Base-by-base conservation (phyloP, 2,329 filamentous ascomycete genomes). In the Aspergillus tanneri region DNA sequence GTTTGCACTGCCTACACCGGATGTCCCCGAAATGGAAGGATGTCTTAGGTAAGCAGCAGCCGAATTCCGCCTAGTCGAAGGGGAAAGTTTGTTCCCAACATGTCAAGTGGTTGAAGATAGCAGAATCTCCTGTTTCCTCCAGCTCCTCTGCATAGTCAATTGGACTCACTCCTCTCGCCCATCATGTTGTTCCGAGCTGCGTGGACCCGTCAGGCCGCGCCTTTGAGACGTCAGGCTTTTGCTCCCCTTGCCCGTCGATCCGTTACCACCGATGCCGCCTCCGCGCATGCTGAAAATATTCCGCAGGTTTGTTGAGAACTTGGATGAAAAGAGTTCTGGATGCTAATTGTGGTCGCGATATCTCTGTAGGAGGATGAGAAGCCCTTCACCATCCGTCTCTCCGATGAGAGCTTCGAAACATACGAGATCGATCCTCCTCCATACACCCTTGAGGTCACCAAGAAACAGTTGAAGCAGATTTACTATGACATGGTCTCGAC, bases 341-440 rank as follows among this genome's bases (percentile, higher is more conserved):
- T 56, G 43, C 64, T 67, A 41, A 66, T 52, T n/a, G 25, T 34
- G 12, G 41, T 34, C 32, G 37, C 56, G 46, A 44, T 46, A 28
- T 49, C 11, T 42, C 19, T 59, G 46, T 69, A 95, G 90, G 88
- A 91, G 73, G 91, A 96, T 73, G 90, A 96, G 68, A 88, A 95
- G 81, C 84, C 85, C 59, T 97, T 99, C 79, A 83, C 86, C 67
- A 84, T 99, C 71, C 87, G 84, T 68, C 87, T 99, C 72, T 95
- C 90, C 72, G 90, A 96, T 72, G 92, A 97, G 86, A 92, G 89
- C 79, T 99, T 97, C 79, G 93, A 99, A 83, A 96, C 93, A 50
- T 99, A 97, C 78, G 90, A 96, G 80, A 84, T 99, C 70, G 93
- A 99, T 77, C 91, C 92, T 63, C 93, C 93, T 59, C 80, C 90